Base-by-base conservation (phyloP, 345 rosid genomes). In the Microthlaspi erraticum region DNA sequence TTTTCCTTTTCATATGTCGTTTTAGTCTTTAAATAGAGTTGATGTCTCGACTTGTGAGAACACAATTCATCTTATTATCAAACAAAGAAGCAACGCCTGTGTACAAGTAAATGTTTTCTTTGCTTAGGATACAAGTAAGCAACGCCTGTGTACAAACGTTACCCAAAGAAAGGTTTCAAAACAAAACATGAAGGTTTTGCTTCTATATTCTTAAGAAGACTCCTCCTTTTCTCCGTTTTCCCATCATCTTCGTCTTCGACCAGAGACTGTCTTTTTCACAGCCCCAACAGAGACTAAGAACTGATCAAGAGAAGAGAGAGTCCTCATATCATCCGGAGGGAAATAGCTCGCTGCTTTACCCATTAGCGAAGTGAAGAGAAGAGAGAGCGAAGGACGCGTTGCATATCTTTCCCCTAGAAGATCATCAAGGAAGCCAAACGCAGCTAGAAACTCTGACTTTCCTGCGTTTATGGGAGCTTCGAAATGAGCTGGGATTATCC, bases 241-340 rank as follows among this genome's bases (percentile, higher is more conserved):
- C 51, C 55, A 18, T 85, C 73, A 83, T 68, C 75, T 66, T 84
- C 36, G 55, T 64, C 87, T 91, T 57, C 87, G 74, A 64, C 97
- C 93, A 0, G 96, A 85, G 55, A 94, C 96, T 0, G 97, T 94
- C 75, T 91, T 87, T 85, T 94, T 94, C 52, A 91, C 99, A 5
- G 74, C 99, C 36, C 97, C 99, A 7, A 91, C 91, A 1, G 97
- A 94, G 63, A 94, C 99, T 52, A 91, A 56, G 64, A 88, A 89
- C 79, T 89, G 85, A 72, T 94, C 97, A n/a, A 93, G 93, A 41
- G 97, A 90, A 48, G 97, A 93, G 17, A 88, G 74, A 31, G 95
- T 92, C 80, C 83, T 90, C 98, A 92, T 92, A 82, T 92, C 98
- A 56, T 93, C 98, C 0, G 97, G 96, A 34, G 98, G 96, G 78